Percentiles rank a stretch among this genome's conserved stretches.
Conservation (phyloP, 306 rosid genomes). For the Acacia confusa region DNA sequence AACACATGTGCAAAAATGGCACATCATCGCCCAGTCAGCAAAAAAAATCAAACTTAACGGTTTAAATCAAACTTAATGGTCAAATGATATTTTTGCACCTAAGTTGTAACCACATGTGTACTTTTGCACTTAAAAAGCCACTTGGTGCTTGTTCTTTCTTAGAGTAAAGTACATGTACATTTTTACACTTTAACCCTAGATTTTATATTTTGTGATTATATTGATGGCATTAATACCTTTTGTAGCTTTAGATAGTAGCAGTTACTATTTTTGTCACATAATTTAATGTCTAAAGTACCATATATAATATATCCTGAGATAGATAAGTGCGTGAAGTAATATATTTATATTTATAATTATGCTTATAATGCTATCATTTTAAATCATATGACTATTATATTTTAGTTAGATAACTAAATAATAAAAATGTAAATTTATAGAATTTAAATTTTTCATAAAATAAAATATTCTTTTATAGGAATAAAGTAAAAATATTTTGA, state of each 20-base stretch:
- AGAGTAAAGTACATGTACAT: too few species aligned
- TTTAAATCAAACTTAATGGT: too few species aligned
- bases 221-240: not conserved
- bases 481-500: not conserved
- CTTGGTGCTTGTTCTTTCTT: too few species aligned
- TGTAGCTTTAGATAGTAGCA: not conserved
- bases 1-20: too few species aligned
- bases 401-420: not conserved
- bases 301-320: not conserved
- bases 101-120: too few species aligned
- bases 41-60: too few species aligned
- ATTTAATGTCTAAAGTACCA: not conserved
- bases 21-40: too few species aligned
- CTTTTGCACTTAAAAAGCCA: too few species aligned
- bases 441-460: not conserved
- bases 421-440: not conserved
- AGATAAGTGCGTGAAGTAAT: not conserved
- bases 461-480: too few species aligned
- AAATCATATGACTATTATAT: not conserved
- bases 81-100: too few species aligned
- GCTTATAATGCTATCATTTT: not conserved
- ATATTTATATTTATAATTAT: not conserved
- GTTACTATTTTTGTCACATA: not conserved
- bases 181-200: too few species aligned
- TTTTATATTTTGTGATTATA: too few species aligned